Evolutionary conservation across 495 filamentous ascomycete species (phyloP).

Genomic region (Amniculicola lignicola): DNA sequence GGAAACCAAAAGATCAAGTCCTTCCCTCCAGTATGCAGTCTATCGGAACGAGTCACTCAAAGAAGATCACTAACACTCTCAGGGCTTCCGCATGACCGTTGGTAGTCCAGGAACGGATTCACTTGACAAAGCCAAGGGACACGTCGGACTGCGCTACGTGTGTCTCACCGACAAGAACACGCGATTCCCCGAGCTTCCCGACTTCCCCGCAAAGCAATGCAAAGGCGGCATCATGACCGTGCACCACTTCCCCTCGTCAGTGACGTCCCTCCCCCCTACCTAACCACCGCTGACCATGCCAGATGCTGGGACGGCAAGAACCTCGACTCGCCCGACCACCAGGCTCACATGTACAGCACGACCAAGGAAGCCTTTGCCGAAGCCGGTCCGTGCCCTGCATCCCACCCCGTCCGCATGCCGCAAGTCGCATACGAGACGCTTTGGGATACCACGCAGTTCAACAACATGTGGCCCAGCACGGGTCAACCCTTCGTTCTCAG

Average conservation of each 20-base stretch:
- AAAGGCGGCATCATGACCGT: conserved; percentile 50
- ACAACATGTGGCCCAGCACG: conserved; percentile 26
- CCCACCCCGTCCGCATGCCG: conserved; percentile 28
- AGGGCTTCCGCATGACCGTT: conserved; percentile 57
- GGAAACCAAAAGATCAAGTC: conserved; percentile 47
- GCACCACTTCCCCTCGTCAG: conserved; percentile 54
- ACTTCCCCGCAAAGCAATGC: conserved; percentile 49
- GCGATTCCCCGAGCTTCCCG: conserved; percentile 44
- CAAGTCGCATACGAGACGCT: conserved; percentile 31
- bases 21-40: conserved; percentile 45
- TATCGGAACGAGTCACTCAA: background rate
- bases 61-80: background rate
- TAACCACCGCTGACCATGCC: conserved; percentile 44
- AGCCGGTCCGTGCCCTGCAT: conserved; percentile 16
- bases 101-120: conserved; percentile 44
- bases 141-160: conserved; percentile 49
- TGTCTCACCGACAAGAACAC: conserved; percentile 45
- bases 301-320: conserved; percentile 33
- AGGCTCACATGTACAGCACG: conserved; percentile 30
- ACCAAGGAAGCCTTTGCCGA: conserved; percentile 10
- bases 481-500: conserved; percentile 21
- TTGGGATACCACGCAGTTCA: conserved; percentile 28
- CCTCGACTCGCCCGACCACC: conserved; percentile 24
- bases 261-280: conserved; percentile 46
- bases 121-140: conserved; percentile 14